Evolutionary conservation across 2,329 filamentous ascomycete species (phyloP).

Genomic region (Colletotrichum acutatum): DNA sequence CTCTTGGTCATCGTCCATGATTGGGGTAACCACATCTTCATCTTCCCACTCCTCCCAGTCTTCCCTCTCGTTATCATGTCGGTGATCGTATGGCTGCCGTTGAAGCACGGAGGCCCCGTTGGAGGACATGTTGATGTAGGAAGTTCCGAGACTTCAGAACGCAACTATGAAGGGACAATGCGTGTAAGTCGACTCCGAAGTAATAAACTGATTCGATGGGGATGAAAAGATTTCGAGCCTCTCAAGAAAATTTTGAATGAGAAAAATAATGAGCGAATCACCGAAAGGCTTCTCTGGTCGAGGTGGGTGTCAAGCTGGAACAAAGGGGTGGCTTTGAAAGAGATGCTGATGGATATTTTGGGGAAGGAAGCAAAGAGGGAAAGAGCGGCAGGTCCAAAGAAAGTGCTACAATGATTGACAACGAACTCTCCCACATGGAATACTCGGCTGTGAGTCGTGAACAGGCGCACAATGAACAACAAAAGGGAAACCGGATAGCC

Average conservation of each 20-base stretch:
- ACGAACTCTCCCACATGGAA: constrained; percentile 1
- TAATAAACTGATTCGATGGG: neutral
- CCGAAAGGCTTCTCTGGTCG: constrained; percentile 1
- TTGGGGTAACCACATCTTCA: constrained; percentile 55
- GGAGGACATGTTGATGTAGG: constrained; percentile 18
- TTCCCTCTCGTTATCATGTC: constrained; percentile 42
- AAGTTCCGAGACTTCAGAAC: neutral
- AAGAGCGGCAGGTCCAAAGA: neutral
- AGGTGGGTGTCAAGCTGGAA: constrained; percentile 12
- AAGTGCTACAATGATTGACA: constrained; percentile 14
- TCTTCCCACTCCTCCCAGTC: constrained; percentile 68
- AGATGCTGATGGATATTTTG: neutral
- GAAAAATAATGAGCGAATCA: neutral
- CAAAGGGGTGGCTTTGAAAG: neutral
- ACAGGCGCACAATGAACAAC: constrained; percentile 23
- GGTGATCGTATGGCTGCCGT: constrained; percentile 1
- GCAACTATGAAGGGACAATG: neutral
- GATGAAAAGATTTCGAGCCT: neutral
- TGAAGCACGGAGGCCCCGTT: neutral
- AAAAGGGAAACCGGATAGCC: constrained; percentile 24
- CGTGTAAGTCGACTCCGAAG: neutral
- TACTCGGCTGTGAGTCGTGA: constrained; percentile 24
- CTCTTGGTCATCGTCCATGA: constrained; percentile 51
- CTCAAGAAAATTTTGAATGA: neutral
- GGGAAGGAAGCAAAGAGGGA: constrained; percentile 18